phyloP scores from a whole-genome alignment of 2,329 filamentous ascomycete genomes.

The Paecilomyces niveus region DNA sequence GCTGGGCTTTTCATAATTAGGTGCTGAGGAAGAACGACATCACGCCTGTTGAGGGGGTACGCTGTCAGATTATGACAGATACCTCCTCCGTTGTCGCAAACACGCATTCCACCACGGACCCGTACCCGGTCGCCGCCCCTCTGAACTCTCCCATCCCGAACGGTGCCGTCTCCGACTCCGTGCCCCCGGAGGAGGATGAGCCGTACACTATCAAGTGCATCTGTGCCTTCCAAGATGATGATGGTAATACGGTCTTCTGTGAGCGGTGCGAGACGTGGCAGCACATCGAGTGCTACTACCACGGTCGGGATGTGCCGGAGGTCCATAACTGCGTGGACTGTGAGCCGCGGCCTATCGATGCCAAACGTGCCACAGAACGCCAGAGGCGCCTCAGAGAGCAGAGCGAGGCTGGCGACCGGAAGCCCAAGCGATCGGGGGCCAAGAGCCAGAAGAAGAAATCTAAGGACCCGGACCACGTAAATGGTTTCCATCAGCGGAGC shows the following conservation, averaged over 20 bases:
- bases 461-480: slow-evolving; percentile 65
- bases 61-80: slow-evolving; percentile 50
- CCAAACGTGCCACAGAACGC: slow-evolving; percentile 66
- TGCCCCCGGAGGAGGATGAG: slow-evolving; percentile 38
- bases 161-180: slow-evolving; percentile 35
- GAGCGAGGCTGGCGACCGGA: slow-evolving; percentile 58
- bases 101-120: slow-evolving; percentile 42
- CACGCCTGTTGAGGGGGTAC: slow-evolving; percentile 26
- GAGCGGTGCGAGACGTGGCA: slow-evolving; percentile 97
- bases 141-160: slow-evolving; percentile 36
- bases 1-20: slow-evolving; percentile 4
- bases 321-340: slow-evolving; percentile 87
- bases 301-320: slow-evolving; percentile 63
- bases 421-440: slow-evolving; percentile 63
- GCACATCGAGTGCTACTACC: slow-evolving; percentile 96
- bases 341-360: slow-evolving; percentile 68
- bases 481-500: slow-evolving; percentile 56
- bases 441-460: slow-evolving; percentile 86
- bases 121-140: slow-evolving; percentile 40
- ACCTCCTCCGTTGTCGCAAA: slow-evolving; percentile 40
- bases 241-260: slow-evolving; percentile 95
- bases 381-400: slow-evolving; percentile 56
- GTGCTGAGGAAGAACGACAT: slow-evolving; percentile 11
- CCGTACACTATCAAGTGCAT: slow-evolving; percentile 95
- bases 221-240: slow-evolving; percentile 86